phyloP scores from a whole-genome alignment of 805 yeast genomes.

The Geotrichum ghanense region DNA sequence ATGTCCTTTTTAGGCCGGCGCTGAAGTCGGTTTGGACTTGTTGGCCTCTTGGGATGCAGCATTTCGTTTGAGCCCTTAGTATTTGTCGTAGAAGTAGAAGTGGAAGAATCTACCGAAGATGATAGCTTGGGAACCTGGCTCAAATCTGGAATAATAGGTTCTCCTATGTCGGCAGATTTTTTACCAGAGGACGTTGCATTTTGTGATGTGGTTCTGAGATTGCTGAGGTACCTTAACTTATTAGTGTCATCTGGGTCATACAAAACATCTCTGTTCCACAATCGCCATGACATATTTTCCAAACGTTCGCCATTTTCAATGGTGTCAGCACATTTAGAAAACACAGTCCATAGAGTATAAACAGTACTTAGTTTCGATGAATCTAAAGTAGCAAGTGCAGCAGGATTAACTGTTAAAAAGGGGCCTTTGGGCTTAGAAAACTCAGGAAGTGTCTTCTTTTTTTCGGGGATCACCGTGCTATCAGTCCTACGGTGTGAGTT shows the following conservation, averaged over 20 bases:
- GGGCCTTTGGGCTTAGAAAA: background rate
- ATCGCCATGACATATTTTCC: slow-evolving; percentile 29
- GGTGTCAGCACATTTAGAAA: slow-evolving; percentile 26
- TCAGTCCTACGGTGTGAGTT: background rate
- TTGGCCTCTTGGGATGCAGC: too few relatives aligned
- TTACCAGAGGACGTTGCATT: too few relatives aligned
- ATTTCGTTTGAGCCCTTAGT: too few relatives aligned
- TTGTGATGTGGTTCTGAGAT: too few relatives aligned
- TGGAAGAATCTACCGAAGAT: too few relatives aligned
- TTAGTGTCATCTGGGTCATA: background rate
- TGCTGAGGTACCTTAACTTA: too few relatives aligned
- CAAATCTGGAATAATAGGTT: too few relatives aligned
- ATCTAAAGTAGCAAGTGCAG: slow-evolving; percentile 14
- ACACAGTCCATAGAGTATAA: slow-evolving; percentile 24
- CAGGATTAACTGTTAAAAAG: slow-evolving; percentile 3
- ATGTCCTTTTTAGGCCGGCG: background rate
- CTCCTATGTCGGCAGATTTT: too few relatives aligned
- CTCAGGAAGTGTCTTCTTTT: background rate
- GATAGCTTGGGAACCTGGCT: too few relatives aligned
- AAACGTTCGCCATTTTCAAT: slow-evolving; percentile 28
- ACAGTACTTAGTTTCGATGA: slow-evolving; percentile 18
- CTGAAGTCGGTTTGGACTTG: background rate
- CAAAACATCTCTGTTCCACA: slow-evolving; percentile 20
- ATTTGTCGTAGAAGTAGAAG: too few relatives aligned
- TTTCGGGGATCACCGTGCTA: background rate